Base-by-base conservation (phyloP, 1,284 basidiomycete genomes). In the Ceratobasidium sp. region DNA sequence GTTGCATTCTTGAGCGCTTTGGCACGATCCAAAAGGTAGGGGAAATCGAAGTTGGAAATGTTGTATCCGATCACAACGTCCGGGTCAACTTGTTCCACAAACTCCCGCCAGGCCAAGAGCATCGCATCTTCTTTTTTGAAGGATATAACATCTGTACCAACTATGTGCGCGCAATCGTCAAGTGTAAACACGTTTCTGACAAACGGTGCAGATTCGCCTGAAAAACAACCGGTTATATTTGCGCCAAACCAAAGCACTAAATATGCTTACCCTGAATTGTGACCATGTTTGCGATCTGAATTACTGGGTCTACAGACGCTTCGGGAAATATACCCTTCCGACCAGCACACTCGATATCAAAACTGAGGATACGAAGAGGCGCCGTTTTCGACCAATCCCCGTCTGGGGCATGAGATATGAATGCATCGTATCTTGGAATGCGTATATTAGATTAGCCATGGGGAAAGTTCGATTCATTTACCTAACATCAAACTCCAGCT, bases 241-340 rank as follows among this genome's bases (percentile, higher is more conserved):
- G 50, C n/a, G 34, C 30, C 12, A 23, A 43, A 45, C 43, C 9
- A 6, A 8, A 59, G 16, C 4, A 21, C 21, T 18, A 5, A 48
- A 70, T 23, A 48, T 32, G 26, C 55, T 43, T 72, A 93, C 95
- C 95, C 86, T 98, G 96, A 1, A 91, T 85, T 34, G 95, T 97
- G 0, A 98, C 96, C 96, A 98, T 97, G 79, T 94, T 96, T 0
- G 96, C 96, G 72, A 98, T 97, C 78, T 98, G 96, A 77, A 98
- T 98, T 72, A 98, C 94, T 2, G 96, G 96, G 79, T 98, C 96
- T 28, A 87, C 81, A 16, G 90, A 83, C 1, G 96, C 85, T 79
- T 98, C 96, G 0, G 96, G 96, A 78, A 98, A 98, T 76, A 97
- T 92, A 53, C 96, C 96, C 78, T 97, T 97, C 23, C 96, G 85